These are phyloP conservation scores for Trametes pubescens DNA, from an alignment of 1,284 basidiomycete genomes.

Conservation along the genomic window DNA sequence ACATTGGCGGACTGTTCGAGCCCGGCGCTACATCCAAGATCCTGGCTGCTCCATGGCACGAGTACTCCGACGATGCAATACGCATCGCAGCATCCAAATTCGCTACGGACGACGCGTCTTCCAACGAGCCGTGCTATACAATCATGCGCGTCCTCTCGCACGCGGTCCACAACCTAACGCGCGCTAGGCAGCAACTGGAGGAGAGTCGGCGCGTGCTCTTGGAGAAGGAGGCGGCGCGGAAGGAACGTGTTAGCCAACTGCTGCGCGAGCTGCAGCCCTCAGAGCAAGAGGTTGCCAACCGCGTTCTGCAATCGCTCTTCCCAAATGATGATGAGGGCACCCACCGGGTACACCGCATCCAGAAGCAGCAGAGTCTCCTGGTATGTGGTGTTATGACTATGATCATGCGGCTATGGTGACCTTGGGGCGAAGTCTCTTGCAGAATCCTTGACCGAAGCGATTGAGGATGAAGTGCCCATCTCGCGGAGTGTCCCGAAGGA, in stretches of 20 bases:
- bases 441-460: slow-evolving; percentile 75
- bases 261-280: slow-evolving; percentile 64
- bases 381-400: slow-evolving; percentile 48
- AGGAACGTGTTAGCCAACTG: slow-evolving; percentile 57
- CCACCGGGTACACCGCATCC: slow-evolving; percentile 58
- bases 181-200: slow-evolving; percentile 67
- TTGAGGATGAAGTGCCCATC: slow-evolving; percentile 63
- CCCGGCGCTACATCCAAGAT: slow-evolving; percentile 49
- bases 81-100: slow-evolving; percentile 63
- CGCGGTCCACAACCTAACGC: slow-evolving; percentile 64
- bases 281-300: slow-evolving; percentile 69
- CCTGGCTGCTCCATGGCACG: slow-evolving; percentile 72
- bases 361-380: slow-evolving; percentile 62
- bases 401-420: not conserved
- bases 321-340: slow-evolving; percentile 65
- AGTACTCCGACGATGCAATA: slow-evolving; percentile 75
- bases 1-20: slow-evolving; percentile 2
- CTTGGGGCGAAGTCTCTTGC: slow-evolving; percentile 60
- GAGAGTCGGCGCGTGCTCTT: slow-evolving; percentile 57
- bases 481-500: slow-evolving; percentile 46
- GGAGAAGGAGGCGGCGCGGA: slow-evolving; percentile 64
- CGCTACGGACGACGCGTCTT: slow-evolving; percentile 48
- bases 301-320: slow-evolving; percentile 73
- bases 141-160: slow-evolving; percentile 74
- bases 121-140: slow-evolving; percentile 69